Base-by-base conservation (phyloP, 75 land plant species). In the Cunninghamia lanceolata region DNA sequence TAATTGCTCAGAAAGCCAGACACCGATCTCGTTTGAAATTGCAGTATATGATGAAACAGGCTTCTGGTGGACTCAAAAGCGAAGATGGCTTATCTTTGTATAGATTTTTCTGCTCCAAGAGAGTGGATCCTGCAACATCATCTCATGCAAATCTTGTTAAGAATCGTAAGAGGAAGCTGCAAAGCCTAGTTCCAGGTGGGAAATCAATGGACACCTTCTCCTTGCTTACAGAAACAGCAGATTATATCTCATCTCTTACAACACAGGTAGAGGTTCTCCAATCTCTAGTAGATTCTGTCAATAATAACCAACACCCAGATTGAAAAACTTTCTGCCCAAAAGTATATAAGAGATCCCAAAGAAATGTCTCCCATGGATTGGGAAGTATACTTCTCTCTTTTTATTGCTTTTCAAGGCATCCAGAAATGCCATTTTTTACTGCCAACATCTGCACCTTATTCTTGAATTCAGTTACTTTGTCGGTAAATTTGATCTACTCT, bases 111-210 rank as follows among this genome's bases (percentile, higher is more conserved):
- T 32, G 36, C 36, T 30, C 36, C 2, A 71, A 71, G 13, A 71
- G 36, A 34, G 10, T 10, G 13, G 36, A 71, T 71, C 36, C 75
- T 71, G 11, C 75, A 32, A 71, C 75, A 15, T 71, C 75, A 32
- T 71, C 75, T 71, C 36, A 71, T 32, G 34, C 75, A 32, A 9
- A 40, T 21, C 28, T 83, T 21, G 84, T 83, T 4, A 32, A 36
- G 8, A 54, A 16, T 19, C 45, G 63, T 28, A 35, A 59, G 15
- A 83, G 36, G 66, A 34, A 83, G 54, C 63, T 83, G 32, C 56
- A 83, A 52, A 53, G 84, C 17, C 36, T 83, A 21, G 47, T 83
- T 35, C 84, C 84, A 11, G 84, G 84, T 36, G 84, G 84, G 40
- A 52, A 34, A 34, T 83, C 66, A 34, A 83, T 83, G 84, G 32